Evolutionary conservation across 2,329 filamentous ascomycete species (phyloP), one percentile per base, ranked within the genome.

Genomic region (Knufia petricola): DNA sequence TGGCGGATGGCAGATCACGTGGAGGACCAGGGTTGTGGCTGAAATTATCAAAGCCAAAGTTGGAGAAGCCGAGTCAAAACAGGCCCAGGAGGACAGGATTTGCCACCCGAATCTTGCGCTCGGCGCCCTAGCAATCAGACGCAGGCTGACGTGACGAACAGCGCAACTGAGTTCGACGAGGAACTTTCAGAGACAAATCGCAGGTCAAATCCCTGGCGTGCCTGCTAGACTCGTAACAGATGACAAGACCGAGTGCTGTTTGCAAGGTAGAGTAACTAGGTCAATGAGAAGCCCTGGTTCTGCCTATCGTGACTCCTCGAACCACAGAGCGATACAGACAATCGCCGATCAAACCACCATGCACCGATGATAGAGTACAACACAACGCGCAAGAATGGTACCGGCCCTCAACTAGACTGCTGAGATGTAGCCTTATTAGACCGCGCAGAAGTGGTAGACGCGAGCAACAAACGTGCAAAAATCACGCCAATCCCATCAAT

Each of bases 401-500:
- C 32, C 34, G 32, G 23, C 36, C 32, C 34, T 47, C 20, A 47
- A 47, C 23, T 38, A 47, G 19, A 46, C 48, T 40, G 53, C 41
- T 36, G 31, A 21, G 46, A 50, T 41, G 46, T 40, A 46, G 48
- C 40, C 46, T 50, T 45, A 8, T 51, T 42, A 26, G 23, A 48
- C 46, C 38, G 49, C 46, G 44, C 38, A 51, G 50, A 54, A 52
- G 50, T 55, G 51, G 52, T 50, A 52, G 53, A 30, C 20, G 24
- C 44, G 51, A 40, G 45, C 48, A 50, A 48, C 48, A 52, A 55
- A 53, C 51, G 50, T 52, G 55, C 55, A 49, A 47, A 50, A 50
- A 52, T 57, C 55, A 57, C 55, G 55, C 45, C 55, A 52, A 54
- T 50, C 46, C 48, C 50, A 55, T 41, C 44, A 8, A 17, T 24